Percentiles rank a stretch among this genome's conserved stretches.
These are phyloP conservation scores for Ceratobasidium sp. DNA, from an alignment of 1,284 basidiomycete genomes.

Conservation along the genomic window DNA sequence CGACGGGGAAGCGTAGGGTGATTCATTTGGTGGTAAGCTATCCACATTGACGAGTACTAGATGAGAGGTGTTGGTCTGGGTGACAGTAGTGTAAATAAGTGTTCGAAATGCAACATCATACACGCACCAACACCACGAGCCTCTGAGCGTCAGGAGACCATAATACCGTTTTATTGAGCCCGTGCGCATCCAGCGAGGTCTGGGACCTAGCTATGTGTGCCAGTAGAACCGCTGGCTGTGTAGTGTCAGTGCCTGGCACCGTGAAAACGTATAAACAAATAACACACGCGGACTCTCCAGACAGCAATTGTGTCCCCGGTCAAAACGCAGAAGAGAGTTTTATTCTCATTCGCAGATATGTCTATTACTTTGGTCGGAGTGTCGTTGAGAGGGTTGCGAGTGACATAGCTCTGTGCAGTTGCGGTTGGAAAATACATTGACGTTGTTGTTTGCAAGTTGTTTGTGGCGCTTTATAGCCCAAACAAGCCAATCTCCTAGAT, in stretches of 20 bases:
- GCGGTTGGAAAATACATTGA: constrained; percentile 87
- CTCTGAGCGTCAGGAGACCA: constrained; percentile 86
- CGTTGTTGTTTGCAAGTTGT: constrained; percentile 29
- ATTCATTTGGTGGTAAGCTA: constrained; percentile 65
- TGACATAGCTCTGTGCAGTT: constrained; percentile 79
- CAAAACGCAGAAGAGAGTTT: constrained; percentile 82
- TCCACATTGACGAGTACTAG: constrained; percentile 81
- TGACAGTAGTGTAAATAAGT: constrained; percentile 36
- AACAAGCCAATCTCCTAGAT: neutral
- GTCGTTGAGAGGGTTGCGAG: constrained; percentile 53
- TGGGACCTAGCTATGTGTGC: constrained; percentile 81
- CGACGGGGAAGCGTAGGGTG: constrained; percentile 67
- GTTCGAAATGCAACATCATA: constrained; percentile 39
- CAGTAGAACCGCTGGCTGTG: constrained; percentile 82
- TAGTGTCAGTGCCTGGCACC: constrained; percentile 33
- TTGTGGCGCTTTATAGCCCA: constrained; percentile 24
- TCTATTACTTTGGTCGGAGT: constrained; percentile 70
- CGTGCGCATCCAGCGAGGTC: constrained; percentile 83
- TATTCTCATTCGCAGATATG: constrained; percentile 76
- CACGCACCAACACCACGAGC: constrained; percentile 80
- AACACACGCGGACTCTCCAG: constrained; percentile 86
- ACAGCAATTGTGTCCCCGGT: constrained; percentile 76
- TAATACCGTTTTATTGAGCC: constrained; percentile 76
- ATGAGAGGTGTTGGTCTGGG: constrained; percentile 80
- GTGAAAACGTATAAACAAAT: neutral